A percentile compares a stretch with the other conserved stretches of the same genome.
Evolutionary conservation across 306 rosid species (phyloP).

Genomic region (Quercus wislizeni): DNA sequence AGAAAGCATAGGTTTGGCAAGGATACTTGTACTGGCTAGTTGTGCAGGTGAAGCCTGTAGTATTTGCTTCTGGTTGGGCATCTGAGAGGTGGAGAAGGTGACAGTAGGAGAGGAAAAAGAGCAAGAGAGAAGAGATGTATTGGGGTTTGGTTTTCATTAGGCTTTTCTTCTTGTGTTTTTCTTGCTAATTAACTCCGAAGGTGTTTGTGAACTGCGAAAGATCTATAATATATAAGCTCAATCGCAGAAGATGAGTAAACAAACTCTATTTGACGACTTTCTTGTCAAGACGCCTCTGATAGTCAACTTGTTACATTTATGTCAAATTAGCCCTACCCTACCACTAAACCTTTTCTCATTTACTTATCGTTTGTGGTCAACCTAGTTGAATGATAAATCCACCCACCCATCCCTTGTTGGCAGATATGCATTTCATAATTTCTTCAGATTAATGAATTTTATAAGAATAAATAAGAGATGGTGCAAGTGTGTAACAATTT

Average conservation of each 20-base stretch:
- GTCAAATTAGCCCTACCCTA: background rate
- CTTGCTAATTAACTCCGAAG: no score
- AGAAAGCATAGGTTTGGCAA: slow-evolving; percentile 68
- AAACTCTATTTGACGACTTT: background rate
- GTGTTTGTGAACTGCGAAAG: background rate
- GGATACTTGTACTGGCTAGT: slow-evolving; percentile 33
- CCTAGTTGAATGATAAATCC: background rate
- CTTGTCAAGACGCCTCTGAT: background rate
- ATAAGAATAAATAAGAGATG: no score
- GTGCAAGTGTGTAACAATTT: background rate
- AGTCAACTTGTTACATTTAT: background rate
- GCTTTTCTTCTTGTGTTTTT: background rate
- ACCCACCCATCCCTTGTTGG: background rate
- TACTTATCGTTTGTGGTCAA: slow-evolving; percentile 8
- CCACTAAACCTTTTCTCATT: background rate
- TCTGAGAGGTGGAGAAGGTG: slow-evolving; percentile 22
- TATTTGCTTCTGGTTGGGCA: slow-evolving; percentile 36
- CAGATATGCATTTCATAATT: no score
- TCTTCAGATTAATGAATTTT: no score
- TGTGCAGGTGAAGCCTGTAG: slow-evolving; percentile 58
- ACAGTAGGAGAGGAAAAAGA: slow-evolving; percentile 11
- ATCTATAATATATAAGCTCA: background rate
- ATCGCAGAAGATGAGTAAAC: background rate
- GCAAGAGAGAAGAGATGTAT: background rate
- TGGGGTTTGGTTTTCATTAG: slow-evolving; percentile 14